These are phyloP conservation scores for Lasiosphaeris hirsuta DNA, from an alignment of 495 filamentous ascomycete species.

Conservation along the genomic window DNA sequence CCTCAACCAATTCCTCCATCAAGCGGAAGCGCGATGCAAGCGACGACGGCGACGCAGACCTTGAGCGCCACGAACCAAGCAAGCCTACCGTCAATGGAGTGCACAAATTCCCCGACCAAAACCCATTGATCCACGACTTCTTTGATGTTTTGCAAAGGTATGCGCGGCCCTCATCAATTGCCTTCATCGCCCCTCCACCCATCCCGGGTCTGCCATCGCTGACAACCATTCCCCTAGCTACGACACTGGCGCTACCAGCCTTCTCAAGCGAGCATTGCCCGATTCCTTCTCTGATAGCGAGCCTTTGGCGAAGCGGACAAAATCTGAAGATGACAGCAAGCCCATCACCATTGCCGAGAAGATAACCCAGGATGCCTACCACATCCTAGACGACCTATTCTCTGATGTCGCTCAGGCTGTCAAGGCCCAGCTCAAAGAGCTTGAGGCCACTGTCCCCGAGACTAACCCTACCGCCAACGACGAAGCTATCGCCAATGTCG, in stretches of 20 bases:
- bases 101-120: slow-evolving; percentile 19
- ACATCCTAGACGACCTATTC: slow-evolving; percentile 43
- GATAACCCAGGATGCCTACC: slow-evolving; percentile 41
- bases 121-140: slow-evolving; percentile 38
- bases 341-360: slow-evolving; percentile 44
- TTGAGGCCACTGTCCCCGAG: slow-evolving; percentile 25
- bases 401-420: slow-evolving; percentile 41
- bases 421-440: slow-evolving; percentile 37
- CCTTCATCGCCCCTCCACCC: not conserved
- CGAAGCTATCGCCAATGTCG: slow-evolving; percentile 33
- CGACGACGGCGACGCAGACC: slow-evolving; percentile 33
- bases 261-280: slow-evolving; percentile 46
- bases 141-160: slow-evolving; percentile 45
- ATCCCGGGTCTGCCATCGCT: slow-evolving; percentile 5
- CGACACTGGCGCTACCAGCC: slow-evolving; percentile 36
- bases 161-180: slow-evolving; percentile 17
- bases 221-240: slow-evolving; percentile 30
- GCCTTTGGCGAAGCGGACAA: slow-evolving; percentile 45
- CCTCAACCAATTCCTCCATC: slow-evolving; percentile 39
- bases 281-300: slow-evolving; percentile 33
- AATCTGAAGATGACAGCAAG: slow-evolving; percentile 34
- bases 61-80: slow-evolving; percentile 24
- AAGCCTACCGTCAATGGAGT: slow-evolving; percentile 30
- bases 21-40: slow-evolving; percentile 56
- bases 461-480: slow-evolving; percentile 25